phyloP scores from a whole-genome alignment of 495 filamentous ascomycete genomes.

The Penicillium samsonianum region DNA sequence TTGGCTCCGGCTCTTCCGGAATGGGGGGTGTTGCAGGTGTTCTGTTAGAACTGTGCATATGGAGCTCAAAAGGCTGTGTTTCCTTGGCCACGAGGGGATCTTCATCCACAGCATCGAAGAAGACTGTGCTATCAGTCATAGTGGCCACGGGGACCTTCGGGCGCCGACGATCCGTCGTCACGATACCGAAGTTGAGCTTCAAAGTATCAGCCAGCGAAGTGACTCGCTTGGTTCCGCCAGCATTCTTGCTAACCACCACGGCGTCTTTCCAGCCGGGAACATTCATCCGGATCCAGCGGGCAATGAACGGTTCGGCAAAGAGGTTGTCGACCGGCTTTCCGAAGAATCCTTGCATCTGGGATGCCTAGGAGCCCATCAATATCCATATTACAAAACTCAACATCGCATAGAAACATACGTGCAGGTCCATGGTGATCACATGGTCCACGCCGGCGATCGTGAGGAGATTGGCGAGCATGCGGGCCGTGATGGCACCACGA shows the following conservation, averaged over 20 bases:
- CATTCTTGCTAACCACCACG: constrained; percentile 97
- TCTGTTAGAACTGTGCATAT: constrained; percentile 24
- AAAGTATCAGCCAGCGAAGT: constrained; percentile 95
- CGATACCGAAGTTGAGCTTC: constrained; percentile 95
- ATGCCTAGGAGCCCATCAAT: constrained; percentile 53
- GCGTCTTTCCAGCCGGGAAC: constrained; percentile 85
- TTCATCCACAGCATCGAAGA: constrained; percentile 49
- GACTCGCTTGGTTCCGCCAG: constrained; percentile 93
- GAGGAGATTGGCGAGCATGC: constrained; percentile 95
- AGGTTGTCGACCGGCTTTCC: constrained; percentile 97
- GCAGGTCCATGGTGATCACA: constrained; percentile 94
- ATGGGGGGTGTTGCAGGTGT: constrained; percentile 20
- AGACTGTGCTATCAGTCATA: constrained; percentile 66
- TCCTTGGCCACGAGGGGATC: constrained; percentile 31
- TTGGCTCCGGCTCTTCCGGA: constrained; percentile 21
- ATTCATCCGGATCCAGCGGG: constrained; percentile 90
- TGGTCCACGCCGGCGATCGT: constrained; percentile 93
- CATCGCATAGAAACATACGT: constrained; percentile 52
- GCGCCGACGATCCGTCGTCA: constrained; percentile 87
- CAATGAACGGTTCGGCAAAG: constrained; percentile 92
- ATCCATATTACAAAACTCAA: constrained; percentile 13
- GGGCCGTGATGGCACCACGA: constrained; percentile 91
- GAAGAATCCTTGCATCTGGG: constrained; percentile 99
- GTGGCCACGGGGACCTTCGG: constrained; percentile 47
- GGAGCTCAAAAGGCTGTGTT: constrained; percentile 37